phyloP scores from a whole-genome alignment of 176 grass and related monocot genomes.

The Hyparrhenia diplandra region DNA sequence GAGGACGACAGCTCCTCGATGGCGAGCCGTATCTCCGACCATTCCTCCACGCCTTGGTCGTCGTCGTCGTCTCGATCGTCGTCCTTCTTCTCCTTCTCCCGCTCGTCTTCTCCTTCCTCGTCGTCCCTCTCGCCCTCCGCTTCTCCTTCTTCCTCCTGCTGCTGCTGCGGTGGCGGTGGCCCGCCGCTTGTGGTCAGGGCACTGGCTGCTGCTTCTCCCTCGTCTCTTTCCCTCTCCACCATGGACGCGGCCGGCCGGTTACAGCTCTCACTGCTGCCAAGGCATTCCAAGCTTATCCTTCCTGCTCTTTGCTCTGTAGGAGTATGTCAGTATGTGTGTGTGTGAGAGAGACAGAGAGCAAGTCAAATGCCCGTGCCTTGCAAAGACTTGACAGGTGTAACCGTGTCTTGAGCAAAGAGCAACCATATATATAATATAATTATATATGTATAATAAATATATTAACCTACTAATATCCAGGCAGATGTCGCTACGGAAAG shows the following conservation, averaged over 20 bases:
- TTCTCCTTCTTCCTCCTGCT: not conserved
- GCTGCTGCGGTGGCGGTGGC: not conserved
- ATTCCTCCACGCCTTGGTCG: not conserved
- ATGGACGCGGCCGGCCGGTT: not conserved
- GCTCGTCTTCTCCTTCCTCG: not conserved
- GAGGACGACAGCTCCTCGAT: constrained; percentile 71
- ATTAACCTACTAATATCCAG: not conserved
- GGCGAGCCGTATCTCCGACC: constrained; percentile 63
- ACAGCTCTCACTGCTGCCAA: not conserved
- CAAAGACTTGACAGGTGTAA: too few relatives aligned
- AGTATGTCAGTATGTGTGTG: too few relatives aligned
- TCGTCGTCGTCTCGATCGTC: not conserved
- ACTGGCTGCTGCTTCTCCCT: constrained; percentile 4
- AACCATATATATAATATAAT: not conserved
- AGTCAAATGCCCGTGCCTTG: constrained; percentile 21
- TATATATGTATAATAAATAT: too few relatives aligned
- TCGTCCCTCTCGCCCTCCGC: not conserved
- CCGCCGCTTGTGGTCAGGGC: not conserved
- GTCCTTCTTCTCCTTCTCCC: not conserved
- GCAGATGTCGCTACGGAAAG: not conserved
- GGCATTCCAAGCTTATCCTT: not conserved
- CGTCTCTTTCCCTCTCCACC: constrained; percentile 37
- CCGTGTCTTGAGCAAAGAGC: too few relatives aligned
- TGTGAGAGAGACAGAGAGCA: not conserved
- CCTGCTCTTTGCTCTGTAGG: too few relatives aligned